Conservation (phyloP, 1,139 yeast species). For the Sugiyamaella grinbergsii region DNA sequence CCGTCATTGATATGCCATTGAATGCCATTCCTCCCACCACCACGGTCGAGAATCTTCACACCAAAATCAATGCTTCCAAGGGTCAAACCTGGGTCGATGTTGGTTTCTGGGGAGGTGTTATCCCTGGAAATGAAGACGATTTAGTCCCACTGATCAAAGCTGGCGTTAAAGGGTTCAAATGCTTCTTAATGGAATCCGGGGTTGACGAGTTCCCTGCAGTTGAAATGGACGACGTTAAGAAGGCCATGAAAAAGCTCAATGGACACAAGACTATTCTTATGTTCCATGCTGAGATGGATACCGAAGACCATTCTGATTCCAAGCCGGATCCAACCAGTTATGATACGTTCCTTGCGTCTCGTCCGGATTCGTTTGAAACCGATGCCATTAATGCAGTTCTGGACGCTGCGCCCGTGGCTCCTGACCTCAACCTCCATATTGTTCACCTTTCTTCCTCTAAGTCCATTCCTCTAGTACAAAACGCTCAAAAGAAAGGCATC, state of each 20-base stretch:
- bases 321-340: constrained; percentile 51
- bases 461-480: constrained; percentile 66
- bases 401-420: constrained; percentile 56
- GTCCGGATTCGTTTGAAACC: constrained; percentile 87
- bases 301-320: constrained; percentile 17
- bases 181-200: constrained; percentile 87
- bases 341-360: constrained; percentile 72
- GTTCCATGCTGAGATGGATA: constrained; percentile 90
- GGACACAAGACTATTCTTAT: constrained; percentile 69
- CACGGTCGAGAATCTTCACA: constrained; percentile 69
- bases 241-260: constrained; percentile 64
- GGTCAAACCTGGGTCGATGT: constrained; percentile 91
- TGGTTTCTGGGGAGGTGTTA: constrained; percentile 94
- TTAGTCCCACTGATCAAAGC: constrained; percentile 72
- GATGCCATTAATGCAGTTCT: constrained; percentile 77
- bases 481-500: constrained; percentile 61
- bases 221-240: constrained; percentile 57
- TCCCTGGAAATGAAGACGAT: constrained; percentile 70
- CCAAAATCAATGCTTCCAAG: constrained; percentile 74
- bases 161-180: constrained; percentile 92
- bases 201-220: constrained; percentile 93
- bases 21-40: constrained; percentile 97
- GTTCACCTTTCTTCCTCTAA: constrained; percentile 87
- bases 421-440: constrained; percentile 76
- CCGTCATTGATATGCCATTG: constrained; percentile 93